Base-by-base conservation (phyloP, 176 grass and related monocot genomes). In the Aegilops umbellulata region DNA sequence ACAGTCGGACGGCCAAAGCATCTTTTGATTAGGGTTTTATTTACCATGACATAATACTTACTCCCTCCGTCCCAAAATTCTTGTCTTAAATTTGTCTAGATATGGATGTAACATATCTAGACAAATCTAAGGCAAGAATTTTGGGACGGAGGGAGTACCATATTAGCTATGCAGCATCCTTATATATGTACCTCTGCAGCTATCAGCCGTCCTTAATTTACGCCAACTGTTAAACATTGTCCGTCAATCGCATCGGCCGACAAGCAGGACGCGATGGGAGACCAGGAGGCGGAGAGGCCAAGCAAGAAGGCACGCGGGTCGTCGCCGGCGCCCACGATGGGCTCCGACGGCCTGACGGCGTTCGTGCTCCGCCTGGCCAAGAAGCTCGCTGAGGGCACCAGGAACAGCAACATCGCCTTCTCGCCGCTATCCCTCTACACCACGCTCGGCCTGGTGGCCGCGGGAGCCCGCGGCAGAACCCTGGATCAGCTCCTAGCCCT, bases 361-460 rank as follows among this genome's bases (percentile, higher is more conserved):
- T 32, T 82, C 46, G 42, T 46, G 0, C 80, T 82, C 3, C 65
- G 80, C 65, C 20, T 82, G 20, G 29, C 46, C 4, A 82, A 82
- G 65, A 8, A 57, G 11, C 80, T 82, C 3, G 44, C 65, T 7
- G 29, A 32, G 19, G 30, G 22, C 46, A 5, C 46, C 46, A 17
- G 47, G 47, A 0, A 2, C 15, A 49, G 20, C 88, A 89, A 90
- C 60, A n/a, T 86, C 83, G 83, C 38, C 36, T 71, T 90, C 88
- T 90, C 83, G 14, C 63, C 83, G 25, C 78, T 90, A 3, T 90
- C 88, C 44, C n/a, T 90, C 20, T 78, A 76, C 83, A 38, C 71
- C 31, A 27, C 74, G 16, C 83, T 86, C 62, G 14, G 61, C 35
- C 14, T 80, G 32, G 77, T 80, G 32, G 55, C 60, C 8, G 58